Evolutionary conservation across 805 yeast species (phyloP), one percentile per base, ranked within the genome.

Genomic region (Priceomyces haplophilus): DNA sequence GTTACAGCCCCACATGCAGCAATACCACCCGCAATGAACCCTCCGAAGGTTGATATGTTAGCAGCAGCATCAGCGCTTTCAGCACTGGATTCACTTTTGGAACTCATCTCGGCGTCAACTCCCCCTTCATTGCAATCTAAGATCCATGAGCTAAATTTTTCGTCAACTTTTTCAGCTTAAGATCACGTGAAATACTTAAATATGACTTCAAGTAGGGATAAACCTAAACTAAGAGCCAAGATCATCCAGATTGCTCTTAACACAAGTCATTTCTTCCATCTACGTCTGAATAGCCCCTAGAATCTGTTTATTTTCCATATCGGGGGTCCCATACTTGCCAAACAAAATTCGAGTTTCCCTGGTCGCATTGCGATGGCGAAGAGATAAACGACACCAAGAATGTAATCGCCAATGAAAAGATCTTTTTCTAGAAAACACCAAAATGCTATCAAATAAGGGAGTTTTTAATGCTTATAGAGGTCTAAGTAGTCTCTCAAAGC

Each of bases 1-100:
- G 97, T 91, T 35, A 93, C 99, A 0, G 99, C 98, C 42, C 95
- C 93, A 70, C 98, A 90, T 2, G 98, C 97, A 2, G 99, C 99
- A 12, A 85, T 45, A 7, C 93, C 96, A 43, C 97, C 97, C 3
- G 97, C 96, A 4, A 82, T 55, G 54, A 90, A 88, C 1, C 96
- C 95, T 16, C 95, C 95, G 10, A 73, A 50, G 3, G 87, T 80
- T 31, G 83, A 73, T 16, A 84, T 75, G 50, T 76, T 69, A 50
- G 79, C 82, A n/a, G 82, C 74, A 12, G 57, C 46, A 6, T 51
- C 46, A 34, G 47, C 48, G 6, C 19, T 12, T 11, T 21, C 18
- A 13, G 38, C 13, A 19, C 23, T 19, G 10, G 13, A 13, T 2
- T 24, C 37, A 6, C 10, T n/a, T 29, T 38, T 32, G 21, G 37